Percentiles rank a stretch among this genome's conserved stretches.
These are phyloP conservation scores for Chaetomium tenue DNA, from an alignment of 495 filamentous ascomycete genomes.

Conservation along the genomic window DNA sequence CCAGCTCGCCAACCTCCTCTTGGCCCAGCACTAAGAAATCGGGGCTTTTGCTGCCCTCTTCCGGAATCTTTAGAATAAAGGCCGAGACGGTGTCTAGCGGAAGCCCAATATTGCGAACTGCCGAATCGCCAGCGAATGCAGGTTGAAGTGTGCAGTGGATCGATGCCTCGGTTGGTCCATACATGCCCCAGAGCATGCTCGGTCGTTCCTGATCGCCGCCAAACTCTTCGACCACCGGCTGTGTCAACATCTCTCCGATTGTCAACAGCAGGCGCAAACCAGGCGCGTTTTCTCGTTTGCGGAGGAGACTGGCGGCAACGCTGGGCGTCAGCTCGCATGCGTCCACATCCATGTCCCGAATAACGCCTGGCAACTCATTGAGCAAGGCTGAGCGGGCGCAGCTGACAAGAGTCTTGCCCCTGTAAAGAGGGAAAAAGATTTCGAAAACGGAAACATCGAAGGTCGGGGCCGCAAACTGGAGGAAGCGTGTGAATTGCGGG, in stretches of 20 bases:
- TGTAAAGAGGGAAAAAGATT: conserved; percentile 76
- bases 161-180: conserved; percentile 80
- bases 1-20: conserved; percentile 76
- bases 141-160: conserved; percentile 62
- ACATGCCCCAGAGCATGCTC: conserved; percentile 76
- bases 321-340: conserved; percentile 82
- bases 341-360: conserved; percentile 65
- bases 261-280: conserved; percentile 65
- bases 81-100: conserved; percentile 74
- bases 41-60: conserved; percentile 13
- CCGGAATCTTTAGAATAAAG: conserved; percentile 57
- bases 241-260: conserved; percentile 85
- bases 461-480: conserved; percentile 83
- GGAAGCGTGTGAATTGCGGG: conserved; percentile 68
- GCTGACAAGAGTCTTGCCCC: conserved; percentile 67
- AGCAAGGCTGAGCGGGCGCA: conserved; percentile 63
- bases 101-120: conserved; percentile 64
- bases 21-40: conserved; percentile 55
- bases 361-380: conserved; percentile 63
- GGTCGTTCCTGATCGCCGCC: conserved; percentile 42
- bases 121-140: conserved; percentile 38
- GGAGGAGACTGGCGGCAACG: conserved; percentile 67
- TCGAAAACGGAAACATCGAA: conserved; percentile 91
- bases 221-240: conserved; percentile 69
- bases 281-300: conserved; percentile 59